A percentile compares a stretch with the other conserved stretches of the same genome.
Evolutionary conservation across 202 grass and related monocot genomes (phyloP).

Genomic region (Zoysia matrella): DNA sequence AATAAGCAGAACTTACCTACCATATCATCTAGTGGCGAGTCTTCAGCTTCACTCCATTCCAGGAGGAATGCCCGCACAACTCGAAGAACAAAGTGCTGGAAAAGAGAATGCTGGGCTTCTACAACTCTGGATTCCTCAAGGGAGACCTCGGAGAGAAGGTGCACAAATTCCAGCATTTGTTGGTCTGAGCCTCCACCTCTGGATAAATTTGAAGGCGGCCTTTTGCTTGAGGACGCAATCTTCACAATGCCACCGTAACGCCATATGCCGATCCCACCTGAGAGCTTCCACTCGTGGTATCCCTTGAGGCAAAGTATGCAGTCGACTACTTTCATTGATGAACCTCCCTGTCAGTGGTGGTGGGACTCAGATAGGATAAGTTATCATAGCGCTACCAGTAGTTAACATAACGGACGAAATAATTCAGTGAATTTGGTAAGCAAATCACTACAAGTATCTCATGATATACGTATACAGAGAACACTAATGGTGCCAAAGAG

Average conservation of each 20-base stretch:
- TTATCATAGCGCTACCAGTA: too few species aligned
- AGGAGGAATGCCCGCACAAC: constrained; percentile 67
- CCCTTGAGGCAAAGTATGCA: constrained; percentile 88
- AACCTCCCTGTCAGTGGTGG: constrained; percentile 59
- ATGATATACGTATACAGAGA: not conserved
- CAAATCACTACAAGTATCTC: not conserved
- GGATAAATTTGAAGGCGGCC: constrained; percentile 46
- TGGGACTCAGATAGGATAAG: constrained; percentile 7
- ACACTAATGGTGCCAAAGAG: not conserved
- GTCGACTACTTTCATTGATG: constrained; percentile 79
- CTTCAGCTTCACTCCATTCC: constrained; percentile 63
- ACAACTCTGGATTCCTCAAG: constrained; percentile 68
- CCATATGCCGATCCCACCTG: constrained; percentile 82
- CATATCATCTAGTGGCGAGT: constrained; percentile 71
- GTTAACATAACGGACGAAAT: not conserved
- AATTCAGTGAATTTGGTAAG: not conserved
- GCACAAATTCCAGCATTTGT: constrained; percentile 76
- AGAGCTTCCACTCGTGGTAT: constrained; percentile 84
- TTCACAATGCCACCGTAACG: constrained; percentile 82
- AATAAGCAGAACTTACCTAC: constrained; percentile 66
- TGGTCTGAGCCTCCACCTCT: constrained; percentile 54
- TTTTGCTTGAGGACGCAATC: constrained; percentile 64
- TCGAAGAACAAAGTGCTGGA: constrained; percentile 64
- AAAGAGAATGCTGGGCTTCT: constrained; percentile 57
- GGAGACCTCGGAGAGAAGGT: constrained; percentile 68